A percentile compares a stretch with the other conserved stretches of the same genome.
Evolutionary conservation across 257 asterid species (phyloP).

Genomic region (Vinca minor): DNA sequence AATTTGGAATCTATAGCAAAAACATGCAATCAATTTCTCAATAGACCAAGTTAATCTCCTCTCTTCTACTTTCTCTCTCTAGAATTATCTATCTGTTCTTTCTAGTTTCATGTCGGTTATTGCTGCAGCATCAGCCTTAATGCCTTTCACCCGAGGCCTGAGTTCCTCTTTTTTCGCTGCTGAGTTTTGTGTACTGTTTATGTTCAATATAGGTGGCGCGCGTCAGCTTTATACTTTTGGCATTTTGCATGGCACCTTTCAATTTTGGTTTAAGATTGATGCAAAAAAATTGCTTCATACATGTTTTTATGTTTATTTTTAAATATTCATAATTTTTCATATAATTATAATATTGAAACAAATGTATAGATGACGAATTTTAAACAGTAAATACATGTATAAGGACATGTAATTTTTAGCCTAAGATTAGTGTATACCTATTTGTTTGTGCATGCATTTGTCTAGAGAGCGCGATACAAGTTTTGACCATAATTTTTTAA

Average conservation of each 20-base stretch:
- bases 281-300: too few relatives aligned
- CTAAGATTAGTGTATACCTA: too few relatives aligned
- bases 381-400: too few relatives aligned
- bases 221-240: conserved; percentile 15
- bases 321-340: too few relatives aligned
- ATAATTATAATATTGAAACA: too few relatives aligned
- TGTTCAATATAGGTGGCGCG: conserved; percentile 17
- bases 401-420: too few relatives aligned
- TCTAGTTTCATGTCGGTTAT: conserved; percentile 3
- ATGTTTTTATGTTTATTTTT: too few relatives aligned
- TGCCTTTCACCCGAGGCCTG: not conserved
- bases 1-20: not conserved
- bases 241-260: conserved; percentile 8
- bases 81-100: not conserved
- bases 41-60: not conserved
- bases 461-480: too few relatives aligned
- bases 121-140: conserved; percentile 5
- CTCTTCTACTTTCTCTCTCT: not conserved
- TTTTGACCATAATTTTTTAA: too few relatives aligned
- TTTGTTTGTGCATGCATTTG: too few relatives aligned
- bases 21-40: not conserved
- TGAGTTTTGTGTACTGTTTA: conserved; percentile 9
- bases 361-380: too few relatives aligned
- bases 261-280: too few relatives aligned
- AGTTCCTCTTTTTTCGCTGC: conserved; percentile 15